These are phyloP conservation scores for Penicillium frequentans DNA, from an alignment of 2,329 filamentous ascomycete species.

Conservation along the genomic window DNA sequence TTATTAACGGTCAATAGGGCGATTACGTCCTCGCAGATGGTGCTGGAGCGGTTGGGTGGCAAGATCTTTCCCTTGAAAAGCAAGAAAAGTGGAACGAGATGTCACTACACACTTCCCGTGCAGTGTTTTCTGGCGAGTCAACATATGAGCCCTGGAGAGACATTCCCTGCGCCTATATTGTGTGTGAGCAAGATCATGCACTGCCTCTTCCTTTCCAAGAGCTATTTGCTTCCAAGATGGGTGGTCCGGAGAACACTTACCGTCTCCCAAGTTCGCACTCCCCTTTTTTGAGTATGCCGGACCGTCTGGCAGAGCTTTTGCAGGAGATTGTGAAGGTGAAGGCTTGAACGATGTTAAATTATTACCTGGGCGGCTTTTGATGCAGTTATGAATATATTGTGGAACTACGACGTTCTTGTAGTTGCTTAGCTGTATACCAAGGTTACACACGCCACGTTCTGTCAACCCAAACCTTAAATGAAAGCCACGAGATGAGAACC, in stretches of 20 bases:
- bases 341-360: not conserved
- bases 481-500: not conserved
- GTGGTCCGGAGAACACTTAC: slow-evolving; percentile 27
- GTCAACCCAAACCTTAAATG: not conserved
- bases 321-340: slow-evolving; percentile 8
- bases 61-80: slow-evolving; percentile 28
- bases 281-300: slow-evolving; percentile 43
- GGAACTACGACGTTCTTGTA: not conserved
- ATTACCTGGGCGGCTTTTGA: not conserved
- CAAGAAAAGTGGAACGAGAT: slow-evolving; percentile 23
- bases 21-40: slow-evolving; percentile 16
- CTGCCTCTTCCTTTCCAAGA: slow-evolving; percentile 34
- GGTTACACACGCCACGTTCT: not conserved
- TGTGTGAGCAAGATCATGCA: slow-evolving; percentile 38
- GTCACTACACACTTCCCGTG: slow-evolving; percentile 26
- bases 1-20: slow-evolving; percentile 3
- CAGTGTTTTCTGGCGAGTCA: slow-evolving; percentile 25
- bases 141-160: slow-evolving; percentile 34
- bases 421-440: not conserved
- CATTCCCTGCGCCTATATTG: slow-evolving; percentile 37
- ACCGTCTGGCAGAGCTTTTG: slow-evolving; percentile 34
- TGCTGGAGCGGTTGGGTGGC: slow-evolving; percentile 23
- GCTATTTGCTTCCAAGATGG: slow-evolving; percentile 28
- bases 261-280: slow-evolving; percentile 40
- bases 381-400: not conserved